Percentiles rank a stretch among this genome's conserved stretches.
These are phyloP conservation scores for Prunus yedoensis DNA, from an alignment of 331 rosid genomes.

Conservation along the genomic window DNA sequence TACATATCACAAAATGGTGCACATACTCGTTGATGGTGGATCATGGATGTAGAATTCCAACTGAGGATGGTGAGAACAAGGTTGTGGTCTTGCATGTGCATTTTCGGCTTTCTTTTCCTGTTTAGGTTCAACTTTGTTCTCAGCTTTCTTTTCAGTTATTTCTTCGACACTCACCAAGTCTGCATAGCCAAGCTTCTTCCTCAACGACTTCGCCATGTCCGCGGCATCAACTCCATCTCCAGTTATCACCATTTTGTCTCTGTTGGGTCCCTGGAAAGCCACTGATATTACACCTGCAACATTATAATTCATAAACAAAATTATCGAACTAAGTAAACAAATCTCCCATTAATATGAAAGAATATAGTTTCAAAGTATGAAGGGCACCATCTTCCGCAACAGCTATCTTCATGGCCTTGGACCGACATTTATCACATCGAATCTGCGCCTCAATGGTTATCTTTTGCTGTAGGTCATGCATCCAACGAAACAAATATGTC, in stretches of 20 bases:
- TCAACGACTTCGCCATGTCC: slow-evolving; percentile 31
- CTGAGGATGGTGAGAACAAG: too few relatives aligned
- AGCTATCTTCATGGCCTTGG: slow-evolving; percentile 34
- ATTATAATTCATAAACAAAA: neutral
- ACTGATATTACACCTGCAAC: slow-evolving; percentile 47
- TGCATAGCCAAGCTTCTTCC: slow-evolving; percentile 46
- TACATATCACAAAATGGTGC: neutral
- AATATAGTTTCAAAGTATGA: neutral
- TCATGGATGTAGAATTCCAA: too few relatives aligned
- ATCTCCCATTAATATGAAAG: neutral
- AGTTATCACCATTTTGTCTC: slow-evolving; percentile 41
- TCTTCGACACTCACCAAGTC: slow-evolving; percentile 38
- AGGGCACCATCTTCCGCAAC: slow-evolving; percentile 34
- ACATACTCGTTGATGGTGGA: neutral
- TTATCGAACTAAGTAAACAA: neutral
- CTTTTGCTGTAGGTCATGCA: slow-evolving; percentile 3
- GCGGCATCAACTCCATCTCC: slow-evolving; percentile 61
- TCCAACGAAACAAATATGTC: neutral
- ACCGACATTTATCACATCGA: slow-evolving; percentile 33
- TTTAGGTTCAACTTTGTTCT: neutral
- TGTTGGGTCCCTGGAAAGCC: slow-evolving; percentile 32
- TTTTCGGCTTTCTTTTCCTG: too few relatives aligned
- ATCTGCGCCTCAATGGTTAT: slow-evolving; percentile 13
- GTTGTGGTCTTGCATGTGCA: too few relatives aligned
- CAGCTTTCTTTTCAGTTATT: neutral